phyloP scores from a whole-genome alignment of 2,329 filamentous ascomycete genomes.

The Paraphoma sp. region DNA sequence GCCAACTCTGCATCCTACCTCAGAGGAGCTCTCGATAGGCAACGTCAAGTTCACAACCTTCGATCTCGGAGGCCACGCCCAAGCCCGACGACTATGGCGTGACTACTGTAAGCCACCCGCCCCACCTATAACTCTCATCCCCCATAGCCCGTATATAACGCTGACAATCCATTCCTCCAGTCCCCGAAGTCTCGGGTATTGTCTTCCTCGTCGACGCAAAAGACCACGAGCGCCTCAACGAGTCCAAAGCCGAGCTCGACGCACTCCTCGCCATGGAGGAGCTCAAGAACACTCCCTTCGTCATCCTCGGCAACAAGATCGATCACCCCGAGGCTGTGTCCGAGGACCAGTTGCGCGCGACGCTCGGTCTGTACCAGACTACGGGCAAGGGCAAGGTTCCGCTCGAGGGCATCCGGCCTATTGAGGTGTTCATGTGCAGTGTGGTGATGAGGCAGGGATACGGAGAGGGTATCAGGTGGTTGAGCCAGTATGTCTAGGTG shows the following conservation, averaged over 20 bases:
- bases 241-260: slow-evolving; percentile 97
- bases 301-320: slow-evolving; percentile 99
- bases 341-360: slow-evolving; percentile 92
- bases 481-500: slow-evolving; percentile 50
- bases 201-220: slow-evolving; percentile 98
- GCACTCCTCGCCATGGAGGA: slow-evolving; percentile 95
- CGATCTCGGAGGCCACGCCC: slow-evolving; percentile 62
- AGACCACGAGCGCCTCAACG: slow-evolving; percentile 90
- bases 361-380: slow-evolving; percentile 86
- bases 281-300: slow-evolving; percentile 91
- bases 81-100: slow-evolving; percentile 49
- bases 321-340: slow-evolving; percentile 95
- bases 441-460: slow-evolving; percentile 92
- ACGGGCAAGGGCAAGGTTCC: slow-evolving; percentile 48
- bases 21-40: slow-evolving; percentile 61
- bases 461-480: slow-evolving; percentile 51
- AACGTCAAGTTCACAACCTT: slow-evolving; percentile 88
- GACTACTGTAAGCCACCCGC: slow-evolving; percentile 41
- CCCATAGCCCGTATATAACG: background rate
- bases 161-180: slow-evolving; percentile 17
- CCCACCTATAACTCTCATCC: background rate
- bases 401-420: slow-evolving; percentile 54
- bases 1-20: slow-evolving; percentile 64
- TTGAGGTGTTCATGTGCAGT: slow-evolving; percentile 98
- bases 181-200: slow-evolving; percentile 67